Evolutionary conservation across 176 grass and related monocot species (phyloP).

Genomic region (Aegilops tauschii): DNA sequence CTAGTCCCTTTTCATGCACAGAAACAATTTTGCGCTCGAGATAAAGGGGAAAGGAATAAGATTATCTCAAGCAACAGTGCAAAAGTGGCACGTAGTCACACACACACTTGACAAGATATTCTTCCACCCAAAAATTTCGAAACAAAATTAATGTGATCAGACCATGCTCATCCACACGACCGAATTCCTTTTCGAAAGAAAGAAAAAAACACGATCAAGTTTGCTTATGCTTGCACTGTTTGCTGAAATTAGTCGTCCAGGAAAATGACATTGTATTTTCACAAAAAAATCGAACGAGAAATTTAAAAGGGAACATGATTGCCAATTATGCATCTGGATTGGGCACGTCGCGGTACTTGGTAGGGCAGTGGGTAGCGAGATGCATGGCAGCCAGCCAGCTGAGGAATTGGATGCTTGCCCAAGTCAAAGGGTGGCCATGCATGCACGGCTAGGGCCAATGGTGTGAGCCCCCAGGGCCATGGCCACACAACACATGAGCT

Average conservation of each 20-base stretch:
- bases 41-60: rapidly evolving
- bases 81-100: not conserved
- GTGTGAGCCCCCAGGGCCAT: not conserved
- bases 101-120: not conserved
- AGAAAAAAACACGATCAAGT: not conserved
- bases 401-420: not conserved
- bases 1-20: not conserved
- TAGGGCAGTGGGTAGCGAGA: not conserved
- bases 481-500: not conserved
- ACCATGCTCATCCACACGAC: not conserved
- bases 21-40: not conserved
- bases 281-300: not conserved
- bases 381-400: not conserved
- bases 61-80: not conserved
- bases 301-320: not conserved
- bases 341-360: not conserved
- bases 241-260: not conserved
- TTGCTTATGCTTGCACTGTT: not conserved
- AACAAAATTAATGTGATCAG: not conserved
- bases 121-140: too few relatives aligned
- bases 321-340: not conserved
- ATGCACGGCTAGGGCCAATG: not conserved
- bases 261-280: not conserved
- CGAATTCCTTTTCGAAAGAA: not conserved
- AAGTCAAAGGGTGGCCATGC: constrained; percentile 35